Evolutionary conservation across 148 eudicot genomes (phyloP).

Genomic region (Rhododendron simsii): DNA sequence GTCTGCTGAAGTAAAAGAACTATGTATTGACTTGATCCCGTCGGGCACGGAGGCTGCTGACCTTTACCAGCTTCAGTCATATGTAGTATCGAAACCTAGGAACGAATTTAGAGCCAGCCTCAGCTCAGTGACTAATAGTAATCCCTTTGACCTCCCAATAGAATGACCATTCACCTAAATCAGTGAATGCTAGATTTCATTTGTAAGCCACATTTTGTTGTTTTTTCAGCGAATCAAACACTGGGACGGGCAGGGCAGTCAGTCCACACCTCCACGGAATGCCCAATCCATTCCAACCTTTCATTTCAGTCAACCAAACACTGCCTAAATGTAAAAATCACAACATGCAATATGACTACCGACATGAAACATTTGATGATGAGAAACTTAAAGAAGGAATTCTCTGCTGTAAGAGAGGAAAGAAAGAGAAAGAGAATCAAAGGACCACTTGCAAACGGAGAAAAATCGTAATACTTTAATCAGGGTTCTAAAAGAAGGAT

Average conservation of each 20-base stretch:
- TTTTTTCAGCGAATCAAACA: background rate
- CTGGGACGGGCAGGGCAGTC: background rate
- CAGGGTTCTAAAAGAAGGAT: too few relatives aligned
- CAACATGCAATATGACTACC: background rate
- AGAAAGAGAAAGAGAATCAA: background rate
- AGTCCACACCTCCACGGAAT: background rate
- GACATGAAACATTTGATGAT: background rate
- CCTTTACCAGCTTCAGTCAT: too few relatives aligned
- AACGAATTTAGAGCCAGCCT: too few relatives aligned
- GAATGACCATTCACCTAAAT: background rate
- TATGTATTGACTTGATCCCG: too few relatives aligned
- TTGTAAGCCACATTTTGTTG: background rate
- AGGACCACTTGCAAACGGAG: background rate
- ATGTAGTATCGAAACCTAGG: too few relatives aligned
- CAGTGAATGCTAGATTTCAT: background rate
- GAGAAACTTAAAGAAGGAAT: background rate
- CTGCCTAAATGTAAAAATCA: background rate
- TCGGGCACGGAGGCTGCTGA: too few relatives aligned
- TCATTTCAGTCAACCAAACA: background rate
- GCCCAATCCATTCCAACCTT: background rate
- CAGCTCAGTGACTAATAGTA: too few relatives aligned
- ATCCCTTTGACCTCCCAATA: background rate
- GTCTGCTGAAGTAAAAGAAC: too few relatives aligned
- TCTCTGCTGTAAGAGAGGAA: background rate
- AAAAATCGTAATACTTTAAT: background rate